Percentiles rank a stretch among this genome's conserved stretches.
Conservation (phyloP, 2,329 filamentous ascomycete genomes). For the Cladosporium sp. region DNA sequence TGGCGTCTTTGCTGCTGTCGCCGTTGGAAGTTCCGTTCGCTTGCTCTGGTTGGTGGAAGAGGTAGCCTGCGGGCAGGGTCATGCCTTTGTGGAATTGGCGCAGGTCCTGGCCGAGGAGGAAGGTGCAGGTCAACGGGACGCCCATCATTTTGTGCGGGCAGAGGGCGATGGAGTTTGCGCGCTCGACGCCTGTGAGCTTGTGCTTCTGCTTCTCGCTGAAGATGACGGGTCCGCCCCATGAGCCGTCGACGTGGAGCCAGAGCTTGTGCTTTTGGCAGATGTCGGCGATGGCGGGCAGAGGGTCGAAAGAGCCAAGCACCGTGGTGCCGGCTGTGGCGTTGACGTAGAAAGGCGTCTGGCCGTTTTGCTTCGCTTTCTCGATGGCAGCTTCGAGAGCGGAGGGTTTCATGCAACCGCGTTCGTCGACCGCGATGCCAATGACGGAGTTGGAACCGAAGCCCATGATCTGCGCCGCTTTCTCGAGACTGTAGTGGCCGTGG, state of each 20-base stretch:
- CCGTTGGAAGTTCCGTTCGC: slow-evolving; percentile 4
- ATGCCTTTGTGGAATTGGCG: slow-evolving; percentile 75
- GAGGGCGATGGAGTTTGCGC: slow-evolving; percentile 76
- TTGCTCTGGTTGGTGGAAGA: slow-evolving; percentile 42
- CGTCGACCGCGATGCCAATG: slow-evolving; percentile 69
- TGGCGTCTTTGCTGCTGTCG: slow-evolving; percentile 32
- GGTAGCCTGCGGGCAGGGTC: slow-evolving; percentile 78
- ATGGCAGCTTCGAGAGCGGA: slow-evolving; percentile 61
- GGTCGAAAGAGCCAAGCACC: slow-evolving; percentile 84
- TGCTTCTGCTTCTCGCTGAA: slow-evolving; percentile 62
- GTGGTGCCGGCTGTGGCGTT: slow-evolving; percentile 95
- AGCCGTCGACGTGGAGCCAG: slow-evolving; percentile 91
- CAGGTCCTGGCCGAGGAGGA: slow-evolving; percentile 75
- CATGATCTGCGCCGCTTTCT: slow-evolving; percentile 88
- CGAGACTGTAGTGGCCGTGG: slow-evolving; percentile 90
- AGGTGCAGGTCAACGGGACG: slow-evolving; percentile 84
- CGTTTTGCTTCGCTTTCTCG: slow-evolving; percentile 55
- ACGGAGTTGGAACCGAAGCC: slow-evolving; percentile 76
- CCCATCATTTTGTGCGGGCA: slow-evolving; percentile 99
- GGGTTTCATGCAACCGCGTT: slow-evolving; percentile 65
- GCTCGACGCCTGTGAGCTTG: slow-evolving; percentile 65
- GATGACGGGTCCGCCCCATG: slow-evolving; percentile 80
- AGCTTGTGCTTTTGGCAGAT: slow-evolving; percentile 68
- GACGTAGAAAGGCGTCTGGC: slow-evolving; percentile 84
- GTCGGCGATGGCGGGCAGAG: slow-evolving; percentile 62